Evolutionary conservation across 352 stramenopile genomes (phyloP).

Genomic region (Phytophthora foliorum): DNA sequence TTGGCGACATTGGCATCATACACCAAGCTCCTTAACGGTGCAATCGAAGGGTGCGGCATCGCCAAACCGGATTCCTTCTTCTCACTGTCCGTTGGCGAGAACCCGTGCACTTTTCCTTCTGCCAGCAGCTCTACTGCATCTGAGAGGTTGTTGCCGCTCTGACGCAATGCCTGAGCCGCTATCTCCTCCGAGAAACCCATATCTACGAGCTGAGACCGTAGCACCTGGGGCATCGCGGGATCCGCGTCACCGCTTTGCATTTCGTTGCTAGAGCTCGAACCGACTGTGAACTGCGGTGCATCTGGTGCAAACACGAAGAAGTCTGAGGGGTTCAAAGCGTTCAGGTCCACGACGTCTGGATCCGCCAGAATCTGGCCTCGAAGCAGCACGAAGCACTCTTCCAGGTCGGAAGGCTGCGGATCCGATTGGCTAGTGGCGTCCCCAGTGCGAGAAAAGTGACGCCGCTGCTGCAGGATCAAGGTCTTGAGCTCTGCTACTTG

Average conservation of each 20-base stretch:
- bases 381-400: slow-evolving; percentile 58
- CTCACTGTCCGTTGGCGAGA: not conserved
- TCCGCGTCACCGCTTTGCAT: slow-evolving; percentile 20
- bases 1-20: slow-evolving; percentile 35
- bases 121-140: slow-evolving; percentile 51
- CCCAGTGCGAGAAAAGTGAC: slow-evolving; percentile 11
- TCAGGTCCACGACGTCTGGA: slow-evolving; percentile 66
- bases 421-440: slow-evolving; percentile 2
- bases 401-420: slow-evolving; percentile 17
- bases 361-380: slow-evolving; percentile 68
- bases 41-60: slow-evolving; percentile 24
- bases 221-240: slow-evolving; percentile 18
- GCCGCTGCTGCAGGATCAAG: slow-evolving; percentile 48
- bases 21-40: slow-evolving; percentile 33
- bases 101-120: slow-evolving; percentile 19
- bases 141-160: slow-evolving; percentile 45
- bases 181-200: slow-evolving; percentile 63
- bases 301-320: slow-evolving; percentile 79
- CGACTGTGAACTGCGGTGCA: not conserved
- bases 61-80: slow-evolving; percentile 5
- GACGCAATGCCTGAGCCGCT: slow-evolving; percentile 39
- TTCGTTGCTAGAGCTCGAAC: slow-evolving; percentile 14
- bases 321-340: slow-evolving; percentile 52
- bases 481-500: slow-evolving; percentile 63
- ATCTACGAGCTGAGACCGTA: slow-evolving; percentile 56